These are phyloP conservation scores for Salvia rosmarinus DNA, from an alignment of 257 asterid species.

Conservation along the genomic window DNA sequence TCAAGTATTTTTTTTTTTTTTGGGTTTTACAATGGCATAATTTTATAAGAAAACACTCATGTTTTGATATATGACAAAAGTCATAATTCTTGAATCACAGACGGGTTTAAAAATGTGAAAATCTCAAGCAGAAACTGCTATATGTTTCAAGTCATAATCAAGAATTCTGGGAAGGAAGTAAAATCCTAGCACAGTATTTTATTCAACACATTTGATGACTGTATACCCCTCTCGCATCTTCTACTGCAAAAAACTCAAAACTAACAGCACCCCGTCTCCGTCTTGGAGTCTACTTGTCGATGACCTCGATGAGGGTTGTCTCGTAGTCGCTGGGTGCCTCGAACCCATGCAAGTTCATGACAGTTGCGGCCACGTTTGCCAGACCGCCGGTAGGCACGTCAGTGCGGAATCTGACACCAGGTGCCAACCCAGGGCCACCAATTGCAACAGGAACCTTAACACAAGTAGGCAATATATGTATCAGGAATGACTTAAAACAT, in stretches of 20 bases:
- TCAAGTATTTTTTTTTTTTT: not conserved
- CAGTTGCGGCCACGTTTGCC: constrained; percentile 95
- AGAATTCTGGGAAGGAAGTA: constrained; percentile 17
- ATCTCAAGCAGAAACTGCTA: constrained; percentile 29
- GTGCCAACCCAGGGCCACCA: constrained; percentile 89
- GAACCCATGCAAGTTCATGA: constrained; percentile 84
- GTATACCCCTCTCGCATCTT: constrained; percentile 11
- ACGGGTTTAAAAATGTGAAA: not conserved
- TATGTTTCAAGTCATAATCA: constrained; percentile 23
- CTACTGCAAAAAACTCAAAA: constrained; percentile 38
- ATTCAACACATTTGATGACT: constrained; percentile 37
- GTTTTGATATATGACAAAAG: constrained; percentile 17
- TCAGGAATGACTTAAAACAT: constrained; percentile 13
- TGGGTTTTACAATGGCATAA: too few species aligned
- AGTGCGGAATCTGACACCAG: constrained; percentile 80
- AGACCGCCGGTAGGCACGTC: constrained; percentile 85
- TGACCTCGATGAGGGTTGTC: constrained; percentile 87
- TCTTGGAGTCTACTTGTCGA: constrained; percentile 59
- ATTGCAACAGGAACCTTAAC: constrained; percentile 90
- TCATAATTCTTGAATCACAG: constrained; percentile 23
- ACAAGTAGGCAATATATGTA: not conserved
- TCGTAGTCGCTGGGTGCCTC: constrained; percentile 92
- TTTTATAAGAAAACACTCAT: not conserved
- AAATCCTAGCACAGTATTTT: constrained; percentile 29
- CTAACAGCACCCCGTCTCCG: not conserved